These are phyloP conservation scores for Trichophyton benhamiae DNA, from an alignment of 2,329 filamentous ascomycete species.

Conservation along the genomic window DNA sequence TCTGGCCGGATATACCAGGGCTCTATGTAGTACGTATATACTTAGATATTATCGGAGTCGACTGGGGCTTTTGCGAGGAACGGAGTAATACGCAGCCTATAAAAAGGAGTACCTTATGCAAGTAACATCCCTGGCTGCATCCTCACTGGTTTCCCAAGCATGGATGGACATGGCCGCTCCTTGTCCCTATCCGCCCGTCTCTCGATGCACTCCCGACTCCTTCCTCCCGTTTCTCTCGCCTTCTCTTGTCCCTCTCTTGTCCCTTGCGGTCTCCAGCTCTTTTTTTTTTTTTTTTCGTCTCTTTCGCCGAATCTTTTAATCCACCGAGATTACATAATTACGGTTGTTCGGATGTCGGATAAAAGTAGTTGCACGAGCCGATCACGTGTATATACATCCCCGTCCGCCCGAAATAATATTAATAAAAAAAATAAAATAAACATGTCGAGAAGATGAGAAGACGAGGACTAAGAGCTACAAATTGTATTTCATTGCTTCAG, in stretches of 20 bases:
- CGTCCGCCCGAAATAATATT: no score
- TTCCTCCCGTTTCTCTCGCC: not conserved
- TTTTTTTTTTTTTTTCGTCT: no score
- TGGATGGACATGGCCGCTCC: not conserved
- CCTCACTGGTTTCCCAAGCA: not conserved
- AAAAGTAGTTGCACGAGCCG: not conserved
- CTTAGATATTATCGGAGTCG: no score
- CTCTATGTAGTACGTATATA: no score
- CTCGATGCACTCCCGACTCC: not conserved
- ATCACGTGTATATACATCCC: not conserved
- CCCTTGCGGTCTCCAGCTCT: not conserved
- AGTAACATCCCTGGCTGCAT: not conserved
- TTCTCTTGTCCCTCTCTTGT: not conserved
- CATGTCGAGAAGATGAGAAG: not conserved
- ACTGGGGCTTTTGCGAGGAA: no score
- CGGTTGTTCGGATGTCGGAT: not conserved
- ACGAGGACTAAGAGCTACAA: not conserved
- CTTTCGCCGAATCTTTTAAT: not conserved
- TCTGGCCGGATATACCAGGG: conserved; percentile 1
- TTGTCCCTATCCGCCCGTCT: not conserved
- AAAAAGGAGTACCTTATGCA: not conserved
- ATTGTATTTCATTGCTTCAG: not conserved
- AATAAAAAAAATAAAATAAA: not conserved
- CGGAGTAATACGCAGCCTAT: no score
- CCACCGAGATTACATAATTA: not conserved